Base-by-base conservation (phyloP, 345 rosid genomes). In the Euphorbia lathyris region DNA sequence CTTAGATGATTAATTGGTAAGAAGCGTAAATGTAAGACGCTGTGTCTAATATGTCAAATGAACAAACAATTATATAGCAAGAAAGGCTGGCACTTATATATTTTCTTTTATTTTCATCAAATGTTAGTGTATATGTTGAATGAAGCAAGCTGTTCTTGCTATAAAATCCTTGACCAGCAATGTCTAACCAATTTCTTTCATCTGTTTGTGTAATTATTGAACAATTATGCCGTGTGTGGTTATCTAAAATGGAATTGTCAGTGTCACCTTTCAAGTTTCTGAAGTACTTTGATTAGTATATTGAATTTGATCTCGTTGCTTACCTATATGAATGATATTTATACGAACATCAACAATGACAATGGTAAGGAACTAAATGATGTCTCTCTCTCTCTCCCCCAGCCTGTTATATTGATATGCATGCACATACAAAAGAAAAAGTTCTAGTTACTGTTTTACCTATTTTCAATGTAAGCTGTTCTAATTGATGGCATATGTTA, bases 391-490 rank as follows among this genome's bases (percentile, higher is more conserved):
- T 65, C 11, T 45, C 5, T 4, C 32, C 60, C 11, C 36, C 59
- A 9, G 48, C 38, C 27, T 42, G 12, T 47, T 13, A 20, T 0
- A 23, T 23, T 9, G 58, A 53, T 9, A 53, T 6, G 8, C 7
- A 7, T 9, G 26, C 27, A 22, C 58, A 53, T 53, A n/a, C n/a
- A 23, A 12, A 19, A 11, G 22, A n/a, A 30, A 38, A 20, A 42
- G 26, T 30, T 34, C 52, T 11, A 36, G 9, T 45, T 53, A n/a
- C 32, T 38, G 42, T 43, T 48, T 26, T 42, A 30, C 34, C 69
- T 61, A 27, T 51, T 68, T 36, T 67, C 50, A 12, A 55, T 19
- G 22, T 60, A 34, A 68, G 52, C 19, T 25, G 69, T 72, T 45
- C 66, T 62, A 16, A 23, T 56, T 68, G 30, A 22, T 53, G 56